Base-by-base conservation (phyloP, 1,284 basidiomycete species). In the Ustilago hordei region DNA sequence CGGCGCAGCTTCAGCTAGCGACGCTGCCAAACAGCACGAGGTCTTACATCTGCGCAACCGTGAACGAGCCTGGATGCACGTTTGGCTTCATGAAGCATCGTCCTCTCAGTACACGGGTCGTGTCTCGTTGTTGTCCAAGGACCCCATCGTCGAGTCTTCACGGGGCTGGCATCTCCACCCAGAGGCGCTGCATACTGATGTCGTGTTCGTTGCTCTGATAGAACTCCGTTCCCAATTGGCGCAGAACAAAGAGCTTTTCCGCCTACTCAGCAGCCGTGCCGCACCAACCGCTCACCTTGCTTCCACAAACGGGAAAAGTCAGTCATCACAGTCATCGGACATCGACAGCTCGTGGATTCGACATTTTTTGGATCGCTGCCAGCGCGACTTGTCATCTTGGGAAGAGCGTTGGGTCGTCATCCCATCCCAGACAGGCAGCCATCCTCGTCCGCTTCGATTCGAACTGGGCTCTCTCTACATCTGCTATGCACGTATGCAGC, bases 11-110 rank as follows among this genome's bases (percentile, higher is more conserved):
- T 8, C 43, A 43, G 48, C 55, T 8, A 15, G 19, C 17, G 41
- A 54, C 8, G n/a, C 17, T 4, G 28, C 52, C 11, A 57, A 68
- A 19, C 56, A 55, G 52, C 47, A 61, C 8, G 62, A 69, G 12
- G 35, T 61, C n/a, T 64, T 56, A 58, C 59, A 71, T 28, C 69
- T 63, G 36, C 61, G 69, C 41, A 70, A 71, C 23, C 60, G 60
- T n/a, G 66, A 74, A 43, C 28, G 71, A n/a, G 71, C 71, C 1
- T 76, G 74, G 74, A 76, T 76, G 69, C 69, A 76, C 52, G 57
- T 76, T 32, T 76, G 74, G 74, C 70, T 76, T 28, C 74, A 76
- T 55, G 74, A 76, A 43, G 69, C 69, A 12, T 76, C 74, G 8
- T 65, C 65, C 4, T 70, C 74, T 2, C 69, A 76, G 38, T 71